Evolutionary conservation across 495 filamentous ascomycete genomes (phyloP).

Genomic region (Corynascus novoguineensis): DNA sequence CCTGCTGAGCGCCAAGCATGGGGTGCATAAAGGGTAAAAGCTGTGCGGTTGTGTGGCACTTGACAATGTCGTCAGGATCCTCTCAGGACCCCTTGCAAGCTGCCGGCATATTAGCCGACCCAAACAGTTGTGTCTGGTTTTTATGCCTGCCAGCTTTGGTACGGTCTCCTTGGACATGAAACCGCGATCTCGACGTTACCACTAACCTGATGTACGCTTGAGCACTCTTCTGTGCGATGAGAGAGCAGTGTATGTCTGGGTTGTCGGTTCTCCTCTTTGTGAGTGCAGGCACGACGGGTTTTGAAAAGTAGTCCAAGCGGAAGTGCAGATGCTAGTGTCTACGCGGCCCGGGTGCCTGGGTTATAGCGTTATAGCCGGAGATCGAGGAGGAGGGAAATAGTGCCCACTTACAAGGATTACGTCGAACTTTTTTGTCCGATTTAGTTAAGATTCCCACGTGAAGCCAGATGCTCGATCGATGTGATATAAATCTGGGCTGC

Average conservation of each 20-base stretch:
- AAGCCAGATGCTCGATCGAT: not conserved
- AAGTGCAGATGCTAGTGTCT: too few relatives aligned
- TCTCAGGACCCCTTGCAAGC: not conserved
- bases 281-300: too few relatives aligned
- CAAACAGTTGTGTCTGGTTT: slow-evolving; percentile 7
- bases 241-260: not conserved
- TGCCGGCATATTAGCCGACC: slow-evolving; percentile 14
- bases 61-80: slow-evolving; percentile 1
- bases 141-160: slow-evolving; percentile 9
- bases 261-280: not conserved
- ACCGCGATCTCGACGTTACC: slow-evolving; percentile 14
- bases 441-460: not conserved
- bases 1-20: not conserved
- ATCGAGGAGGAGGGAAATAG: not conserved
- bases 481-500: not conserved
- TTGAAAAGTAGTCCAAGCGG: too few relatives aligned
- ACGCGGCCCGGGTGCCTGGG: not conserved
- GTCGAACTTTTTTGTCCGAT: too few relatives aligned
- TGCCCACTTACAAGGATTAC: too few relatives aligned
- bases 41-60: not conserved
- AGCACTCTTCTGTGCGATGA: not conserved
- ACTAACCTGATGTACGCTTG: not conserved
- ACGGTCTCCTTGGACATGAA: too few relatives aligned
- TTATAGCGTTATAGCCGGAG: not conserved
- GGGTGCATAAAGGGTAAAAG: not conserved